Evolutionary conservation across 306 rosid genomes (phyloP).

Genomic region (Dalbergia cochinchinensis): DNA sequence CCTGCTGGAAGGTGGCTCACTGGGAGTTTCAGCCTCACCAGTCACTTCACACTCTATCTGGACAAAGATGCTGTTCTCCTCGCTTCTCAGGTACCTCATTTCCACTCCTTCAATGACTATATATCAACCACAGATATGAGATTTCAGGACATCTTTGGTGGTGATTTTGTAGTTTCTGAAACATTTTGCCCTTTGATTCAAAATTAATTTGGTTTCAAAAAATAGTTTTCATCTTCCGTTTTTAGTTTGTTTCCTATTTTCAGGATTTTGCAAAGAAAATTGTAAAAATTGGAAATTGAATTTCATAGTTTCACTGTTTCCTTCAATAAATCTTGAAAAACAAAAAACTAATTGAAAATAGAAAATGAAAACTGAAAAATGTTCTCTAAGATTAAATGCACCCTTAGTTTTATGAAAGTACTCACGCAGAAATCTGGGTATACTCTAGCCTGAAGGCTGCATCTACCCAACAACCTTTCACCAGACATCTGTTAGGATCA

Average conservation of each 20-base stretch:
- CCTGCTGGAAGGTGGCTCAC: conserved; percentile 92
- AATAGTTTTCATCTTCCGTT: too few species aligned
- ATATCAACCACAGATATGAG: neutral
- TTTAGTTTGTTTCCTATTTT: too few species aligned
- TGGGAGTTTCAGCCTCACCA: conserved; percentile 78
- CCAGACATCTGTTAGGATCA: neutral
- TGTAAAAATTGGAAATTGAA: too few species aligned
- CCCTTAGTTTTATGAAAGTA: neutral
- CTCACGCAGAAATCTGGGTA: neutral
- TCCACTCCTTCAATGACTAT: neutral
- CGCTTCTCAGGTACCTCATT: conserved; percentile 72
- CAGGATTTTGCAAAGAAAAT: too few species aligned
- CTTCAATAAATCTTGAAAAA: too few species aligned
- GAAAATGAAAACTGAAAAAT: too few species aligned
- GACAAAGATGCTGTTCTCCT: conserved; percentile 82
- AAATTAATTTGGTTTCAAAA: neutral
- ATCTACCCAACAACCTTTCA: conserved; percentile 12
- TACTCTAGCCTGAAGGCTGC: neutral
- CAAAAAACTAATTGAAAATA: too few species aligned
- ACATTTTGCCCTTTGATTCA: neutral
- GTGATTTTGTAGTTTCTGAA: conserved; percentile 20
- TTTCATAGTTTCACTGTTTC: too few species aligned
- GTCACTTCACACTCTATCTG: conserved; percentile 81
- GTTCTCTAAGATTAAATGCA: too few species aligned
- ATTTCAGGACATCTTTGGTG: neutral